Evolutionary conservation across 148 eudicot species (phyloP).

Genomic region (Polygonum maritimum): DNA sequence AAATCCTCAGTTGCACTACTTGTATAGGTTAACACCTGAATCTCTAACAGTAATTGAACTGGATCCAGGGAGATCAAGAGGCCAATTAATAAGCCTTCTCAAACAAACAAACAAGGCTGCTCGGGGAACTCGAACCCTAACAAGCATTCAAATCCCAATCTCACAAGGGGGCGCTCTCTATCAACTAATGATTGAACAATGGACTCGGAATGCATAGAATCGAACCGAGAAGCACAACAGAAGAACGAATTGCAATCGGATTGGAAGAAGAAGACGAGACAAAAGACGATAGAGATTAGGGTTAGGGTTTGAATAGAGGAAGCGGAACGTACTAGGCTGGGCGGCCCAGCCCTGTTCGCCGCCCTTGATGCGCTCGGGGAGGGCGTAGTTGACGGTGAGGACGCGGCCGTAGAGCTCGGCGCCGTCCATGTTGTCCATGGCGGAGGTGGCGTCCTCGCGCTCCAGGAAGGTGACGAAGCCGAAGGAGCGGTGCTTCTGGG

Average conservation of each 20-base stretch:
- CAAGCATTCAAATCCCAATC: not conserved
- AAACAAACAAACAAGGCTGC: not conserved
- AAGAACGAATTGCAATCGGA: not conserved
- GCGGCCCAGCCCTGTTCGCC: conserved; percentile 99
- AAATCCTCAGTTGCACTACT: not conserved
- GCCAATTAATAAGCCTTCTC: not conserved
- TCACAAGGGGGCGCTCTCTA: not conserved
- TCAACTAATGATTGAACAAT: not conserved
- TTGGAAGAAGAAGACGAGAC: not conserved
- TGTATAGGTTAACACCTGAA: not conserved
- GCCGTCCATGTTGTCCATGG: conserved; percentile 98
- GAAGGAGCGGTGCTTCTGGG: conserved; percentile 90
- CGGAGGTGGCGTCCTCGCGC: conserved; percentile 83
- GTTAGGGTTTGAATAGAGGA: too few species aligned
- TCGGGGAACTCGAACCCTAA: not conserved
- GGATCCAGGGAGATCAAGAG: not conserved
- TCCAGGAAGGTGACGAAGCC: conserved; percentile 93
- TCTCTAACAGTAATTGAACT: not conserved
- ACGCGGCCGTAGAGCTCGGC: conserved; percentile 96
- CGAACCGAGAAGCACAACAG: not conserved
- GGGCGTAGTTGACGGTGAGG: conserved; percentile 86
- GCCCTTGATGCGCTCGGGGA: conserved; percentile 90
- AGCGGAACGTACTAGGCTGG: conserved; percentile 73
- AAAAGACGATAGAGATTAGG: not conserved
- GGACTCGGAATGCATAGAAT: not conserved